A percentile compares a stretch with the other conserved stretches of the same genome.
These are phyloP conservation scores for Podaxis sp. DNA, from an alignment of 768 basidiomycete genomes.

Conservation along the genomic window DNA sequence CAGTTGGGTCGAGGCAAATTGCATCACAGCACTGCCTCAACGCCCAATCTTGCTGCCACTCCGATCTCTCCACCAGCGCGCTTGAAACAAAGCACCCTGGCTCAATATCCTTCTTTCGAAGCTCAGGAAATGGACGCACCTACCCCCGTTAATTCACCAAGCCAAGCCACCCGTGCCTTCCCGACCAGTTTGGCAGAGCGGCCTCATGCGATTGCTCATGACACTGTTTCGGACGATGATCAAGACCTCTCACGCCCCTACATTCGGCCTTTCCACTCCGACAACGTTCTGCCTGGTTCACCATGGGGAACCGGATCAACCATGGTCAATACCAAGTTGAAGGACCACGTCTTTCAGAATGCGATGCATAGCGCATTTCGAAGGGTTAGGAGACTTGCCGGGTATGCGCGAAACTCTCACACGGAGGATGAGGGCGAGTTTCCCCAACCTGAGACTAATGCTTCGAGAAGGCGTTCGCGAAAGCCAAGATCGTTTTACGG, in stretches of 20 bases:
- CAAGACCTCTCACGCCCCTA: slow-evolving; percentile 31
- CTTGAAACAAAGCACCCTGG: slow-evolving; percentile 39
- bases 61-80: slow-evolving; percentile 21
- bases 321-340: slow-evolving; percentile 88
- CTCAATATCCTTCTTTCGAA: slow-evolving; percentile 37
- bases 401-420: slow-evolving; percentile 34
- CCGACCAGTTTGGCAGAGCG: slow-evolving; percentile 27
- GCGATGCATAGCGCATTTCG: slow-evolving; percentile 61
- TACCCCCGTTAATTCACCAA: slow-evolving; percentile 52
- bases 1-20: slow-evolving; percentile 42
- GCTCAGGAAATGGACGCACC: slow-evolving; percentile 43
- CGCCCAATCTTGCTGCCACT: slow-evolving; percentile 57
- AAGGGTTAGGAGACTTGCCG: slow-evolving; percentile 60
- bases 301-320: slow-evolving; percentile 88
- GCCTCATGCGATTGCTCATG: slow-evolving; percentile 17
- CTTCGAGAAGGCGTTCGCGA: slow-evolving; percentile 25
- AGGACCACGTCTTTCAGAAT: slow-evolving; percentile 88
- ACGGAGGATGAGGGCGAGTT: slow-evolving; percentile 57
- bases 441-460: slow-evolving; percentile 30
- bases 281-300: slow-evolving; percentile 38
- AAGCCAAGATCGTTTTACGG: slow-evolving; percentile 39
- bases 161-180: slow-evolving; percentile 31
- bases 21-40: slow-evolving; percentile 61
- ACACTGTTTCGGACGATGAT: slow-evolving; percentile 30
- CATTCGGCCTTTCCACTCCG: slow-evolving; percentile 42